Conservation (phyloP, 2,329 filamentous ascomycete genomes). For the Aspergillus pseudotamarii region DNA sequence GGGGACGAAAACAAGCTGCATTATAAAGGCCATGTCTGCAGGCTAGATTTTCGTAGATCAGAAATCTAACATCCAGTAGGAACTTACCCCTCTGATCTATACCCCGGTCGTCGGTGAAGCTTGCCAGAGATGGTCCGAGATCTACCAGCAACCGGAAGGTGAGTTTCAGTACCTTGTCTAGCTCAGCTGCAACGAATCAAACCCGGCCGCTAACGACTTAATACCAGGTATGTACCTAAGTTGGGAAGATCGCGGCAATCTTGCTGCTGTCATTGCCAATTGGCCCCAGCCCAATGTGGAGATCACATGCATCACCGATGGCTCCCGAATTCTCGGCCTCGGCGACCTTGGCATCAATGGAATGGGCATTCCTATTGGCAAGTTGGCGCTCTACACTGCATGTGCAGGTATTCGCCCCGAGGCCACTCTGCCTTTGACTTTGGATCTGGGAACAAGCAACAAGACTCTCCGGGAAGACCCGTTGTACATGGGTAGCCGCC, state of each 20-base stretch:
- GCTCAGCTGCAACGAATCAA: slow-evolving; percentile 22
- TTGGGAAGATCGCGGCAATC: slow-evolving; percentile 88
- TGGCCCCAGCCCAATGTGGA: slow-evolving; percentile 90
- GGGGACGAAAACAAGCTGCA: slow-evolving; percentile 7
- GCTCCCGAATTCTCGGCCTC: slow-evolving; percentile 85
- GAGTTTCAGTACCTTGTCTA: slow-evolving; percentile 22
- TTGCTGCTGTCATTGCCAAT: slow-evolving; percentile 84
- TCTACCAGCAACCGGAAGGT: slow-evolving; percentile 93
- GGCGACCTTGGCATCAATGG: slow-evolving; percentile 96
- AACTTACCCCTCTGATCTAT: slow-evolving; percentile 54
- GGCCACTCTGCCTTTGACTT: slow-evolving; percentile 62
- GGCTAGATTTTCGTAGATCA: slow-evolving; percentile 4
- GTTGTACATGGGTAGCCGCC: slow-evolving; percentile 88
- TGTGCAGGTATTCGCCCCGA: slow-evolving; percentile 91
- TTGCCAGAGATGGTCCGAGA: slow-evolving; percentile 91
- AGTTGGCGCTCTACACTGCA: slow-evolving; percentile 90
- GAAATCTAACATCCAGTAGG: slow-evolving; percentile 33
- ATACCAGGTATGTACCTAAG: slow-evolving; percentile 80
- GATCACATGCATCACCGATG: slow-evolving; percentile 96
- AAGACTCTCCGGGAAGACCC: slow-evolving; percentile 70
- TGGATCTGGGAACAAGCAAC: slow-evolving; percentile 67
- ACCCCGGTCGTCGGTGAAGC: slow-evolving; percentile 77
- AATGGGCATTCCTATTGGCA: slow-evolving; percentile 97
- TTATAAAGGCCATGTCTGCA: background rate
- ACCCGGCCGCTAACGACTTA: slow-evolving; percentile 28